phyloP scores from a whole-genome alignment of 2,329 filamentous ascomycete species.

The Fusarium foetens region DNA sequence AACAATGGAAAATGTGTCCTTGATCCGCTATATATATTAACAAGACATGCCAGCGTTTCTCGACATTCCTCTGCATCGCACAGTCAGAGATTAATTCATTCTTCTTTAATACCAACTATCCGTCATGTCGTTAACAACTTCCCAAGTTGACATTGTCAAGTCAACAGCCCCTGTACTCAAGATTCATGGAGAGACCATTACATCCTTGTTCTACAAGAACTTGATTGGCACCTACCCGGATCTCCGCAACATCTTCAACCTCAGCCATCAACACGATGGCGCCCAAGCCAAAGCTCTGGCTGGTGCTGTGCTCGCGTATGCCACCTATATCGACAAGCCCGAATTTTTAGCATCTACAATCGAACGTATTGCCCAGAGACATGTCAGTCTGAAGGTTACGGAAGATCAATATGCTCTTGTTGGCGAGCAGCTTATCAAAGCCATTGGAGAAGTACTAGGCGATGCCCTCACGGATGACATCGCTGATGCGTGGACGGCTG shows the following conservation, averaged over 20 bases:
- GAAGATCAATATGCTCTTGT: slow-evolving; percentile 10
- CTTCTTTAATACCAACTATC: background rate
- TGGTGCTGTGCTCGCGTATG: slow-evolving; percentile 58
- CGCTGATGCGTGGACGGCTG: slow-evolving; percentile 1
- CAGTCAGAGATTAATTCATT: too few species aligned
- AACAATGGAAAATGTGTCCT: background rate
- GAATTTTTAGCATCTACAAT: slow-evolving; percentile 47
- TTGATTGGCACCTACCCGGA: slow-evolving; percentile 71
- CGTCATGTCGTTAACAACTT: background rate
- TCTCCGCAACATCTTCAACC: slow-evolving; percentile 74
- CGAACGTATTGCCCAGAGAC: slow-evolving; percentile 51
- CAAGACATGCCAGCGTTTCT: background rate
- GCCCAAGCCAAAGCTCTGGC: slow-evolving; percentile 41
- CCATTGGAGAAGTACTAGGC: slow-evolving; percentile 72
- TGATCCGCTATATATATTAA: background rate
- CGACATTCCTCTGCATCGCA: too few species aligned
- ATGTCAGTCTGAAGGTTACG: slow-evolving; percentile 3
- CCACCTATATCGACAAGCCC: background rate
- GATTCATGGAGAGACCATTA: slow-evolving; percentile 72
- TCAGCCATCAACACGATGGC: slow-evolving; percentile 39
- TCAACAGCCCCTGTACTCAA: slow-evolving; percentile 4
- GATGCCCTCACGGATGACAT: slow-evolving; percentile 63
- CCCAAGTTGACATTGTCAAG: slow-evolving; percentile 8
- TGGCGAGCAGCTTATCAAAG: slow-evolving; percentile 62
- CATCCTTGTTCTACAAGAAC: slow-evolving; percentile 73